These are phyloP conservation scores for Calonectria pauciramosa DNA, from an alignment of 2,329 filamentous ascomycete genomes.

Conservation along the genomic window DNA sequence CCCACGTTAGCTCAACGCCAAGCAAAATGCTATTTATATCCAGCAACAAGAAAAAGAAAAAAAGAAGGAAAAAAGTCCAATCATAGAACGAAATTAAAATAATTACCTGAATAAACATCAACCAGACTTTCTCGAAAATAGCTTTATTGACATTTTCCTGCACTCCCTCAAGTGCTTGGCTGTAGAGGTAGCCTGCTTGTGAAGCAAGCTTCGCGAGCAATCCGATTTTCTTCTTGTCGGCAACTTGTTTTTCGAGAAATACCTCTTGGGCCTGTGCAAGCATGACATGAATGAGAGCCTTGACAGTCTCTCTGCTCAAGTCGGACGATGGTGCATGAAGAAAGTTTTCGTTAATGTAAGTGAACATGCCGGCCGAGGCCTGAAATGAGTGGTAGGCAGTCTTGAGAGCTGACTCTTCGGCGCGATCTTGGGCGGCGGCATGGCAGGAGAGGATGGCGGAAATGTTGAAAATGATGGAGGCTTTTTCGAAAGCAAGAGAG, in stretches of 20 bases:
- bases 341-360: conserved; percentile 99
- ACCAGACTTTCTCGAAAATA: conserved; percentile 95
- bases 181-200: conserved; percentile 89
- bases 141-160: conserved; percentile 93
- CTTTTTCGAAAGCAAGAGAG: conserved; percentile 97
- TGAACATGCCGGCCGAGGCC: conserved; percentile 98
- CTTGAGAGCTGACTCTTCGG: conserved; percentile 93
- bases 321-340: conserved; percentile 97
- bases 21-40: neutral
- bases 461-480: conserved; percentile 99
- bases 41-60: neutral
- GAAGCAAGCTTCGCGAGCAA: conserved; percentile 93
- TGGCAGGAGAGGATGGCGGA: conserved; percentile 96
- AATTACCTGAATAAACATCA: conserved; percentile 82
- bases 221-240: conserved; percentile 92
- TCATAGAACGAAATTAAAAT: neutral
- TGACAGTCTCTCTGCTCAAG: conserved; percentile 93
- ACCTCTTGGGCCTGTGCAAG: conserved; percentile 97
- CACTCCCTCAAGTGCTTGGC: conserved; percentile 88
- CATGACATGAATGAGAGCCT: conserved; percentile 92
- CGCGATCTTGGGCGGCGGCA: conserved; percentile 91
- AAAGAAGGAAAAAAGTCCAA: neutral
- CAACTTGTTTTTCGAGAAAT: conserved; percentile 95
- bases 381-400: conserved; percentile 98
- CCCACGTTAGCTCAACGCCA: conserved; percentile 30